These are phyloP conservation scores for Madurella mycetomatis DNA, from an alignment of 2,329 filamentous ascomycete genomes.

Conservation along the genomic window DNA sequence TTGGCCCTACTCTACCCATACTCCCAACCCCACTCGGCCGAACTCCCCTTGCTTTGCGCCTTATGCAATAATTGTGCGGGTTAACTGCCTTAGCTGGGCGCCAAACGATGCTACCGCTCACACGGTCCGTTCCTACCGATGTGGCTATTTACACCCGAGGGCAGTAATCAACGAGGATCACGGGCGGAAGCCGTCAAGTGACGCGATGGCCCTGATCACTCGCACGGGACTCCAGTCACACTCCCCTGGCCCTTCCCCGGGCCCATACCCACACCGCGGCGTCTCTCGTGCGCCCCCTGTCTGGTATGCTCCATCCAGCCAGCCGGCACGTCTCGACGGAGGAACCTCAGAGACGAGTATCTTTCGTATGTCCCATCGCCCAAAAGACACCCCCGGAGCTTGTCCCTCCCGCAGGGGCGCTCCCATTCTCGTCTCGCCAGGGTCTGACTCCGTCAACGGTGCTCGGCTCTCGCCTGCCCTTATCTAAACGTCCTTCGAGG, in stretches of 20 bases:
- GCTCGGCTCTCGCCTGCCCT: conserved; percentile 1
- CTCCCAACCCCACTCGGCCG: conserved; percentile 21
- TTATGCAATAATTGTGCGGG: conserved; percentile 20
- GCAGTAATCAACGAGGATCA: conserved; percentile 28
- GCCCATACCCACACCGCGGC: conserved; percentile 26
- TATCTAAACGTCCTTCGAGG: conserved; percentile 2
- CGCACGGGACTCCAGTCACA: conserved; percentile 15
- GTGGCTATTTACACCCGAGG: conserved; percentile 33
- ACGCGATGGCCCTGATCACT: conserved; percentile 24
- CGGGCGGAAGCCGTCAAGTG: conserved; percentile 28
- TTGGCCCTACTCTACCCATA: conserved; percentile 9
- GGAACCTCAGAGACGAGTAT: conserved; percentile 11
- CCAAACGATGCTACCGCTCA: conserved; percentile 30
- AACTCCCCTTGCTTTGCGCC: conserved; percentile 17
- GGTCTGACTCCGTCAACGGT: conserved; percentile 9
- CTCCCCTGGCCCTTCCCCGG: conserved; percentile 11
- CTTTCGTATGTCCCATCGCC: conserved; percentile 8
- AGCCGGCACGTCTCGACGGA: conserved; percentile 18
- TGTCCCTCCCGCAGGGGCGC: conserved; percentile 3
- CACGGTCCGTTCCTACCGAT: conserved; percentile 41
- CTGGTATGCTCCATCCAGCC: conserved; percentile 19
- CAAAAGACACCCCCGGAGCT: background rate
- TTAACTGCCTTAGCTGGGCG: conserved; percentile 13
- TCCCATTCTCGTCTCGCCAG: conserved; percentile 3
- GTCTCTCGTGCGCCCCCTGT: conserved; percentile 27